Percentiles rank a stretch among this genome's conserved stretches.
Conservation (phyloP, 1,139 yeast genomes). For the Magnusiomyces fungicola region DNA sequence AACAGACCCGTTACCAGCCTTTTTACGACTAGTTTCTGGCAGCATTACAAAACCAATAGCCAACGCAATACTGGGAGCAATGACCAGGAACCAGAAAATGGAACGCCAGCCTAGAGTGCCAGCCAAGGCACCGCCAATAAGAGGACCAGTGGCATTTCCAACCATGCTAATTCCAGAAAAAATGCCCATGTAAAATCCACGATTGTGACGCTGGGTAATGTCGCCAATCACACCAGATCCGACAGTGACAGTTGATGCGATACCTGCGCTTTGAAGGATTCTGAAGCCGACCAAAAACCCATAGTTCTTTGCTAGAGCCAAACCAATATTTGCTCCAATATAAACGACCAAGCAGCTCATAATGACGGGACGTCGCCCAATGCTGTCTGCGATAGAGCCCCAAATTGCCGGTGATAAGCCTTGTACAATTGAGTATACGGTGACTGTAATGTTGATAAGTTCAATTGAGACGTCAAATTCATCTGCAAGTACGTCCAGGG, state of each 20-base stretch:
- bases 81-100: slow-evolving; percentile 65
- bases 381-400: slow-evolving; percentile 56
- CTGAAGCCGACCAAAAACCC: slow-evolving; percentile 50
- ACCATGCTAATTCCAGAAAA: slow-evolving; percentile 56
- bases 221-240: slow-evolving; percentile 65
- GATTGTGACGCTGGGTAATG: slow-evolving; percentile 48
- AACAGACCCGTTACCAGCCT: slow-evolving; percentile 63
- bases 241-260: slow-evolving; percentile 63
- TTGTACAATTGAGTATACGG: slow-evolving; percentile 63
- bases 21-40: slow-evolving; percentile 65
- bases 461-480: slow-evolving; percentile 49
- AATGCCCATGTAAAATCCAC: slow-evolving; percentile 61
- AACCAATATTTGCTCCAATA: slow-evolving; percentile 50
- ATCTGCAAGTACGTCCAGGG: slow-evolving; percentile 46
- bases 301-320: slow-evolving; percentile 50
- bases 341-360: slow-evolving; percentile 47
- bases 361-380: slow-evolving; percentile 64
- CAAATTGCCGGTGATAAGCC: slow-evolving; percentile 61
- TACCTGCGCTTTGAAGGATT: slow-evolving; percentile 62
- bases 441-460: slow-evolving; percentile 57
- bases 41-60: slow-evolving; percentile 31
- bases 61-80: slow-evolving; percentile 46
- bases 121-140: slow-evolving; percentile 62
- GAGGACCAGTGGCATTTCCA: slow-evolving; percentile 72
- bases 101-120: slow-evolving; percentile 64